Evolutionary conservation across 176 grass and related monocot species (phyloP).

Genomic region (Olyra latifolia): DNA sequence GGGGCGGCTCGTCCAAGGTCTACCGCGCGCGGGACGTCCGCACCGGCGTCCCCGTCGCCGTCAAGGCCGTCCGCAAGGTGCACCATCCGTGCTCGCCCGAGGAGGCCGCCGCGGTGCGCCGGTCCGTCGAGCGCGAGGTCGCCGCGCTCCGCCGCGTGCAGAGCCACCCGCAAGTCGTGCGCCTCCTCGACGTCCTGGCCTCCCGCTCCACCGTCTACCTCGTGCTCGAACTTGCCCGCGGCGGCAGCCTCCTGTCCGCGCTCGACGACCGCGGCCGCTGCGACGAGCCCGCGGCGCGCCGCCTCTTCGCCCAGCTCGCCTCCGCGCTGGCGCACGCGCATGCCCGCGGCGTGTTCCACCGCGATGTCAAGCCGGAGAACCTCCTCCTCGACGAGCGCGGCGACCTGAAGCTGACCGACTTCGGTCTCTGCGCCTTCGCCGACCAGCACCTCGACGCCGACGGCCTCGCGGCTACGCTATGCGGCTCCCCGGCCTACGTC

Average conservation of each 20-base stretch:
- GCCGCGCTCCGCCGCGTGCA: slow-evolving; percentile 21
- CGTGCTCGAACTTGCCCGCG: slow-evolving; percentile 43
- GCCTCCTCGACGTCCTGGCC: slow-evolving; percentile 50
- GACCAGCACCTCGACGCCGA: slow-evolving; percentile 16
- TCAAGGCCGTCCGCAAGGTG: slow-evolving; percentile 38
- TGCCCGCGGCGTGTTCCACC: slow-evolving; percentile 53
- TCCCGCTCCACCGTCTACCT: slow-evolving; percentile 54
- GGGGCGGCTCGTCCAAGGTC: slow-evolving; percentile 33
- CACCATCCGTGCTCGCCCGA: background rate
- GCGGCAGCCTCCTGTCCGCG: slow-evolving; percentile 28
- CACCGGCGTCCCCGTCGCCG: slow-evolving; percentile 16
- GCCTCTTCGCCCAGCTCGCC: slow-evolving; percentile 41
- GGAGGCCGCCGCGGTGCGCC: background rate
- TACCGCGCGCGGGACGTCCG: slow-evolving; percentile 34
- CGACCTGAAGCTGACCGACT: slow-evolving; percentile 46
- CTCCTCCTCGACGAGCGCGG: slow-evolving; percentile 46
- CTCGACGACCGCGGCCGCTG: slow-evolving; percentile 23
- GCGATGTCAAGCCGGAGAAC: slow-evolving; percentile 55
- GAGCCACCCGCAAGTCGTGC: slow-evolving; percentile 30
- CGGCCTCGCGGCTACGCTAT: slow-evolving; percentile 36
- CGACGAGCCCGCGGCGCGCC: slow-evolving; percentile 38
- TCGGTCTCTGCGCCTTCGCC: slow-evolving; percentile 49
- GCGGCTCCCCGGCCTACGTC: slow-evolving; percentile 43
- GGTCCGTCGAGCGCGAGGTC: slow-evolving; percentile 26
- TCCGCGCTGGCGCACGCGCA: slow-evolving; percentile 45